Evolutionary conservation across 2,329 filamentous ascomycete species (phyloP), one percentile per base, ranked within the genome.

Genomic region (Hypoxylon sp.): DNA sequence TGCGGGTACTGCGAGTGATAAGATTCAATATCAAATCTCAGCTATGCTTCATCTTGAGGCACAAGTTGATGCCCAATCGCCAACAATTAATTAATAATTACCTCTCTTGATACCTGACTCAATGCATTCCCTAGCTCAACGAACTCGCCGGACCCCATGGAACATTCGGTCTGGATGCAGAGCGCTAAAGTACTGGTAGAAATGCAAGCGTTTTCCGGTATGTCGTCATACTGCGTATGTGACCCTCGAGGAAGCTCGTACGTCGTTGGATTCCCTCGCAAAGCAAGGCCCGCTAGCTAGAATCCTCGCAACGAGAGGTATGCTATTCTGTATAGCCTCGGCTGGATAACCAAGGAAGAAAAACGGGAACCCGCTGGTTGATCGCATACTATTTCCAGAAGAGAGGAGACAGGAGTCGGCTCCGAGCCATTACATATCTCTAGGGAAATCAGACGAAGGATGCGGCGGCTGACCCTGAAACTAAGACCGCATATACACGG

Each of bases 1-100:
- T 19, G 19, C 32, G 13, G 27, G 27, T 39, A 52, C 31, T 21
- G 15, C 24, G 53, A 5, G 42, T 19, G 15, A 44, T 32, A 19
- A 48, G 29, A 46, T 56, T 37, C 8, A 44, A 44, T 44, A 53
- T 54, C 53, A 31, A 59, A 48, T 21, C 48, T 31, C 53, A 48
- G 47, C 10, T 55, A 54, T 44, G 29, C 58, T 62, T 60, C 47
- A 39, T 15, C 31, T 37, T n/a, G 37, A 15, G 56, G 44, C 37
- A 55, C 39, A 24, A 59, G 48, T 65, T 65, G 66, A 58, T 65
- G 53, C 66, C 63, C 51, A 52, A 67, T 55, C 13, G 48, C 39
- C 52, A 67, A 67, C 52, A 27, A 19, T 46, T 15, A 47, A 50
- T 39, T 19, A 51, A 46, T 27, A 56, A 24, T 17, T n/a, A 13